These are phyloP conservation scores for Mortierella hygrophila DNA, from an alignment of 192 early-diverging fungal genomes.

Conservation along the genomic window DNA sequence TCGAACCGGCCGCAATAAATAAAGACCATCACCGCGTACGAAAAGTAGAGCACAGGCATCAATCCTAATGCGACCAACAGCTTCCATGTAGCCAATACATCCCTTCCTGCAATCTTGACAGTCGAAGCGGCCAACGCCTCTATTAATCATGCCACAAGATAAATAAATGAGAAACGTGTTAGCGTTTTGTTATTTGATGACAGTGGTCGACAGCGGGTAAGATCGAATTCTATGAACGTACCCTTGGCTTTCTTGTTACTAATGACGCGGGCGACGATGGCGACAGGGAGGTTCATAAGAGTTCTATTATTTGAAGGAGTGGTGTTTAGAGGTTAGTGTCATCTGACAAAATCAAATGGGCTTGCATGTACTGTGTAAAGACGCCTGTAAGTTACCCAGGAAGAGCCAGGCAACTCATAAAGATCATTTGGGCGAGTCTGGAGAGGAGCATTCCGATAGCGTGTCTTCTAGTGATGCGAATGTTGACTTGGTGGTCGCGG, in stretches of 20 bases:
- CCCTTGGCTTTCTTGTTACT: constrained; percentile 64
- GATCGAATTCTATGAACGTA: constrained; percentile 6
- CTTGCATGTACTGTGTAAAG: neutral
- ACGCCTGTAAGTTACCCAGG: constrained; percentile 73
- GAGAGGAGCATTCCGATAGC: constrained; percentile 76
- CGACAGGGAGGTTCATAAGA: constrained; percentile 65
- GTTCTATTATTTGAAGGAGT: constrained; percentile 31
- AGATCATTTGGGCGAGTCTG: constrained; percentile 74
- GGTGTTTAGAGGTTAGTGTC: neutral
- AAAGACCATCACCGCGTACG: constrained; percentile 76
- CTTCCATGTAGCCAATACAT: constrained; percentile 97
- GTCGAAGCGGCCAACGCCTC: constrained; percentile 86
- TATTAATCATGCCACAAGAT: constrained; percentile 7
- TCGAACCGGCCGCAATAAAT: constrained; percentile 57
- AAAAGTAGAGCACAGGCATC: constrained; percentile 76
- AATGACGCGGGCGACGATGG: constrained; percentile 63
- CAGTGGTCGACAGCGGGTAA: neutral
- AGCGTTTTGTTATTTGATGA: neutral
- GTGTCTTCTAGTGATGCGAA: constrained; percentile 73
- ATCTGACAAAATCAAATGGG: neutral
- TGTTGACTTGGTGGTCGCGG: constrained; percentile 95
- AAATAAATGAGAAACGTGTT: neutral
- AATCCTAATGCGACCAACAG: constrained; percentile 79
- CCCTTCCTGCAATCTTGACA: constrained; percentile 94
- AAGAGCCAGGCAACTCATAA: constrained; percentile 81